Base-by-base conservation (phyloP, 768 basidiomycete species). In the Tulasnella sp. region DNA sequence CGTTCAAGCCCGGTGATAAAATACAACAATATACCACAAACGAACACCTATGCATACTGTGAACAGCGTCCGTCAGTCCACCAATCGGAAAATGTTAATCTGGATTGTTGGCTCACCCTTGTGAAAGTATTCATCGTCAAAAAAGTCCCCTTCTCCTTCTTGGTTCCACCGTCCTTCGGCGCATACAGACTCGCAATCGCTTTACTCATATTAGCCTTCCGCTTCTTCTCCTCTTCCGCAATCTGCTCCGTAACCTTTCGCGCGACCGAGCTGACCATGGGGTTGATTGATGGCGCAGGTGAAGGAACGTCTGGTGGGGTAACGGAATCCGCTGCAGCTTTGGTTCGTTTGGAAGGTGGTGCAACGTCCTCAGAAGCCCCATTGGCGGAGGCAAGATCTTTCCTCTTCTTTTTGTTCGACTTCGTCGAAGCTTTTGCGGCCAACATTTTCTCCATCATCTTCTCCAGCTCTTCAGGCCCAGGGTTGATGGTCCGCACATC, bases 71-170 rank as follows among this genome's bases (percentile, higher is more conserved):
- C 14, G 15, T 25, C 29, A 64, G 58, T 29, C 31, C 15, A 64
- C 14, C 5, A 34, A 25, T 29, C 58, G 19, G 2, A 64, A 12
- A 25, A 34, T 29, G 25, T 1, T 64, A 25, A 12, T 0, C 31
- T n/a, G 2, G 29, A 71, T 25, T 25, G 37, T 36, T 25, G 3
- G 85, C 94, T 83, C 81, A 95, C 94, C 84, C 95, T 88, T 11
- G 92, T 96, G 79, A 96, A 97, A 15, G 95, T 97, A 22, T 91
- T 90, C 88, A 91, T 92, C 0, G 94, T 96, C 88, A 94, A 94
- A 80, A 95, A 96, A 7, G 93, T 95, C 84, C 92, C 92, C 81
- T 94, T 93, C 84, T 92, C 92, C 81, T 94, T 93, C 81, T 85
- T 86, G 78, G 85, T 85, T 71, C 86, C 83, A 19, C 85, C 86